phyloP scores from a whole-genome alignment of 305 asterid genomes.

The Fraxinus sp. region DNA sequence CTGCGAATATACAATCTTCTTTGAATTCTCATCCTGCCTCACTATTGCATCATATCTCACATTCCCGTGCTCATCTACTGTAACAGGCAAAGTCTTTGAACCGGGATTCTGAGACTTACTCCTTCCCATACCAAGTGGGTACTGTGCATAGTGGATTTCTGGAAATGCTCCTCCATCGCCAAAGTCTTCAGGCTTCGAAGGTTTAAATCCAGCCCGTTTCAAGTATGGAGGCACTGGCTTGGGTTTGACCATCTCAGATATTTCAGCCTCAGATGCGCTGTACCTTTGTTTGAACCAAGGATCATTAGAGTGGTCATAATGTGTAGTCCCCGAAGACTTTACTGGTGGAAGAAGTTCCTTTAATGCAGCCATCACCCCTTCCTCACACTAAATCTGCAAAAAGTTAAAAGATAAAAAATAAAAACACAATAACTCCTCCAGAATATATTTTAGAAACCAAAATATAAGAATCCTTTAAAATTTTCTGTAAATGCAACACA shows the following conservation, averaged over 20 bases:
- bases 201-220: conserved; percentile 62
- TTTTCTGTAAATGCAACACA: not conserved
- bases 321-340: not conserved
- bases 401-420: not conserved
- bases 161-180: conserved; percentile 95
- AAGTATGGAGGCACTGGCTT: conserved; percentile 62
- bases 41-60: conserved; percentile 48
- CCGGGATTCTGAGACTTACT: conserved; percentile 52
- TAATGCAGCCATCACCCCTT: not conserved
- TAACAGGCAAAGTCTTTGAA: conserved; percentile 60
- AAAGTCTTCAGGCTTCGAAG: conserved; percentile 71
- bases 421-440: not conserved
- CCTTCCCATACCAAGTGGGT: conserved; percentile 40
- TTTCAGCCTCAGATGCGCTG: not conserved
- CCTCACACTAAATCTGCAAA: not conserved
- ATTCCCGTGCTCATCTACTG: conserved; percentile 48
- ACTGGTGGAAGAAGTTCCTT: not conserved
- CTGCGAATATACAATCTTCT: not conserved
- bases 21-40: conserved; percentile 13
- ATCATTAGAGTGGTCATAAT: not conserved
- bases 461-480: not conserved
- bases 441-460: not conserved
- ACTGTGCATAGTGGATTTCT: conserved; percentile 48
- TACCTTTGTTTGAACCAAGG: not conserved
- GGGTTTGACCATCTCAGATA: conserved; percentile 30